Evolutionary conservation across 164 flowering plant genomes (phyloP), one percentile per base, ranked within the genome.

Genomic region (Hamamelis virginiana): DNA sequence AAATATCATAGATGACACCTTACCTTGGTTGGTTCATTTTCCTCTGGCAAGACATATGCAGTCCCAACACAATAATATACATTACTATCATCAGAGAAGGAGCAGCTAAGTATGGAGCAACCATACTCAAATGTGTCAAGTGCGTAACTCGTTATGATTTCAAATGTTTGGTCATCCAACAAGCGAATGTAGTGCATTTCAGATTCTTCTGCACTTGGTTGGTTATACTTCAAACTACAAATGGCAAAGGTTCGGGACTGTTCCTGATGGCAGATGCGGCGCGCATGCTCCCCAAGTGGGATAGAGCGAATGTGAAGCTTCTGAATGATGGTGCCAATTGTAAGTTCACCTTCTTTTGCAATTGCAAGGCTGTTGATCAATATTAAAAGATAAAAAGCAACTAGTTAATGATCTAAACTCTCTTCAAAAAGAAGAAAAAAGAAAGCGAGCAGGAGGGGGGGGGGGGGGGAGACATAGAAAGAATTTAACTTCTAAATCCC

Each of bases 341-440:
- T 86, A 69, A 95, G 94, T 69, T 95, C 97, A 46, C 96, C 99
- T 86, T 95, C 99, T 77, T 90, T 95, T 51, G 99, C 98, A 77
- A 95, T 91, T 3, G 98, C 97, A 76, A 95, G 97, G 80, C 99
- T 95, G 93, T 69, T 41, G 45, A 72, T 2, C 62, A 62, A 75
- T 41, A 48, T 52, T 27, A 10, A 62, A 62, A 59, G 48, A 33
- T 18, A n/a, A 5, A 43, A 48, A 27, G 8, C 63, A 27, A 33
- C 44, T 45, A 33, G 14, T 44, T 12, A 27, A 57, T 56, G 1
- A 8, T 27, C n/a, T 14, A 59, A 26, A 0, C 5, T 9, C 28
- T n/a, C n/a, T n/a, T n/a, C n/a, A n/a, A n/a, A n/a, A n/a, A n/a
- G n/a, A n/a, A n/a, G n/a, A n/a, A n/a, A n/a, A n/a, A n/a, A n/a